Evolutionary conservation across 192 early-diverging fungal species (phyloP), one percentile per base, ranked within the genome.

Genomic region (Irineochytrium annulatum): DNA sequence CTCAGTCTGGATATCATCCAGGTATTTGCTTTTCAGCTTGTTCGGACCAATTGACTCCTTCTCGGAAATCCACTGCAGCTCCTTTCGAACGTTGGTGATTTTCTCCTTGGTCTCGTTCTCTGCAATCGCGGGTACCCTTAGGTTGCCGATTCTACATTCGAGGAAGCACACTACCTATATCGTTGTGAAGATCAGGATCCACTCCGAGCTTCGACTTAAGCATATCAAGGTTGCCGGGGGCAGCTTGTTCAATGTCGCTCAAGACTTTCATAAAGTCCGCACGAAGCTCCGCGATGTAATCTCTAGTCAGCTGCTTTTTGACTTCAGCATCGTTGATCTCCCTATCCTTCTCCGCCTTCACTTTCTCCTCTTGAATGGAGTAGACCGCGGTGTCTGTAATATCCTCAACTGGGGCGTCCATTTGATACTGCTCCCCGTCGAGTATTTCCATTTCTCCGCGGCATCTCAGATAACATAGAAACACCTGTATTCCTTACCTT

Each of bases 41-140:
- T 61, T 62, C 14, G 79, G 76, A 0, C 72, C 74, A 24, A 86
- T 72, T 0, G 69, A 63, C 27, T 82, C 82, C 35, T 74, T 77
- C 59, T 82, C 82, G 1, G 77, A 71, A 17, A 68, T 71, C 83
- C 83, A 86, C 43, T 73, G 71, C 46, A 84, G 59, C 52, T 86
- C 82, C 56, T 80, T 82, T 3, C 58, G 48, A 14, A 82, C 63
- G 24, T 52, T 71, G 3, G 41, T 39, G 37, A 79, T 69, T 37
- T 76, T 79, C 37, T 74, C 45, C 28, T 68, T 56, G 1, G 77
- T 78, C 34, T 71, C 67, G 6, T 44, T 39, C 34, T 74, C 77
- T 77, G 49, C 22, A 32, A 2, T 13, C 34, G 16, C 35, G 33
- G 20, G 48, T 0, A 6, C 31, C 16, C 0, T 27, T 8, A 33